Percentiles rank a stretch among this genome's conserved stretches.
Evolutionary conservation across 1,284 basidiomycete species (phyloP).

Genomic region (Rhizopogon parksii): DNA sequence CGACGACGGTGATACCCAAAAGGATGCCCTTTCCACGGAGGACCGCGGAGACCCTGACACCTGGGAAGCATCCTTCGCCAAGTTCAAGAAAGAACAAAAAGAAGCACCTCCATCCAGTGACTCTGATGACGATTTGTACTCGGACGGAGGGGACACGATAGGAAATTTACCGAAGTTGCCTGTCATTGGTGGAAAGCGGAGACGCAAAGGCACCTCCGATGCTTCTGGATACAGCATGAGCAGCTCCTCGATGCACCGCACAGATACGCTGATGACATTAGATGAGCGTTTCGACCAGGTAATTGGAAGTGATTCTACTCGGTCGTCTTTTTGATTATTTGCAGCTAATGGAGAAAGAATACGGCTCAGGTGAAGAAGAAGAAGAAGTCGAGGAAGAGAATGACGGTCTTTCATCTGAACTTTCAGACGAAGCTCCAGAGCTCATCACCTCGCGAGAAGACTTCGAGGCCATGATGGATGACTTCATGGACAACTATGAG

Average conservation of each 20-base stretch:
- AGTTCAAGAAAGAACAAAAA: conserved; percentile 61
- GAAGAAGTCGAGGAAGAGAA: conserved; percentile 37
- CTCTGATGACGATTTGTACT: conserved; percentile 43
- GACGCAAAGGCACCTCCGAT: conserved; percentile 71
- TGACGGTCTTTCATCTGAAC: conserved; percentile 28
- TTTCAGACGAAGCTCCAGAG: conserved; percentile 56
- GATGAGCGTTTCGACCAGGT: conserved; percentile 95
- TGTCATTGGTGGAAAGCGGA: conserved; percentile 73
- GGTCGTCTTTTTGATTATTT: conserved; percentile 5
- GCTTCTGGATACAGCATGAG: conserved; percentile 96
- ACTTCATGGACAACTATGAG: conserved; percentile 92
- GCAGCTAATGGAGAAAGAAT: conserved; percentile 68
- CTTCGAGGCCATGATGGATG: conserved; percentile 88
- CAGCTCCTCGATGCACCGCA: conserved; percentile 92
- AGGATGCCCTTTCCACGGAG: conserved; percentile 23
- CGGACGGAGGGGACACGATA: conserved; percentile 80
- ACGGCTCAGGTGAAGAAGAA: conserved; percentile 58
- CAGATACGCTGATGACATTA: conserved; percentile 79
- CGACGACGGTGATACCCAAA: conserved; percentile 47
- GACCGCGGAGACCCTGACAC: conserved; percentile 22
- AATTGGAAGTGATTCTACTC: conserved; percentile 8
- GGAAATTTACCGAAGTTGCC: conserved; percentile 62
- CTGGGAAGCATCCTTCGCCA: conserved; percentile 75
- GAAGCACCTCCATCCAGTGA: conserved; percentile 33
- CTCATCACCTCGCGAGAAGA: conserved; percentile 79